Evolutionary conservation across 768 basidiomycete genomes (phyloP), one percentile per base, ranked within the genome.

Genomic region (Russula sp.): DNA sequence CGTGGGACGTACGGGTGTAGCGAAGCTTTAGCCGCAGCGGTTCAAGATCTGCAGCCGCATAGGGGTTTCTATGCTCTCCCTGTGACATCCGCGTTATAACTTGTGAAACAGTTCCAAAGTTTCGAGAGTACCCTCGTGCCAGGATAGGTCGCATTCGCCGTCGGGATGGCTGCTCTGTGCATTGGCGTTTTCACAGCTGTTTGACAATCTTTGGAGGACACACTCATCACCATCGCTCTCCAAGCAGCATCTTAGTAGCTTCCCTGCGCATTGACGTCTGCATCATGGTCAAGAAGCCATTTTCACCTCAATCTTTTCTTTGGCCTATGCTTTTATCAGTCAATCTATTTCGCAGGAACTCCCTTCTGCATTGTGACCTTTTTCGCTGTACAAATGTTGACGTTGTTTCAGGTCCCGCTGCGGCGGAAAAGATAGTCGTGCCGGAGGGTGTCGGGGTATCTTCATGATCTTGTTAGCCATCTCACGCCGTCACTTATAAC

Each of bases 261-360:
- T 59, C 58, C 58, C 58, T 52, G 58, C 58, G 58, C 58, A 59
- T 59, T 59, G 58, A 59, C 58, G 58, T 59, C 58, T 59, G 58
- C 50, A 29, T 25, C 58, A 59, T 32, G 35, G 32, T 38, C 50
- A 59, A 35, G 58, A 52, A 46, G 35, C 42, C 25, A 20, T 48
- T 16, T 16, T 32, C 14, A 35, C 58, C 22, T 25, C 5, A 58
- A n/a, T 49, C 18, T 29, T 29, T 29, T 29, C 25, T 29, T 29
- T 29, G 25, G 25, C 3, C 1, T 41, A 41, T 41, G 11, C 39
- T 41, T 13, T 14, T 41, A 16, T 16, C 5, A 5, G 39, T 41
- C 14, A 29, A 25, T 2, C 18, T 20, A 6, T 41, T 29, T 41
- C 4, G 0, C 20, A 32, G 13, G 42, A 20, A n/a, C 42, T 43